Conservation (phyloP, 441 rosid genomes). For the Populus hybrid region DNA sequence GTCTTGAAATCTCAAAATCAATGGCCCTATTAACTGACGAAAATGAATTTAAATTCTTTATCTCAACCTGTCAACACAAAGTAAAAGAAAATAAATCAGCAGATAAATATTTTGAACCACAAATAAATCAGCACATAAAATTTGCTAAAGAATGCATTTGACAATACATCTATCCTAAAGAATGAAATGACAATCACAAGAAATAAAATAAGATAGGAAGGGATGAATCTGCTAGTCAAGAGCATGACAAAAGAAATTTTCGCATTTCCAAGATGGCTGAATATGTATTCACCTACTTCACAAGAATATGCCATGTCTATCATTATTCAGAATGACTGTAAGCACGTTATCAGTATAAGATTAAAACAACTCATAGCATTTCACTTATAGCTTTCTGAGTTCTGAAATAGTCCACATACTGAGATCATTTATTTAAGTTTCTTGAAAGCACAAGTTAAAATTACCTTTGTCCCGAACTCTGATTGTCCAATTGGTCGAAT, state of each 20-base stretch:
- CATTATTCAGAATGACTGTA: background rate
- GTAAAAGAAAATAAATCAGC: slow-evolving; percentile 2
- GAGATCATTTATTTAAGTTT: slow-evolving; percentile 6
- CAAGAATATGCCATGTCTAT: background rate
- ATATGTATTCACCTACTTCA: background rate
- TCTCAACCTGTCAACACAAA: slow-evolving; percentile 65
- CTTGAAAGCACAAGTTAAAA: background rate
- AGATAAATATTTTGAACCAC: background rate
- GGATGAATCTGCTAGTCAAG: no score
- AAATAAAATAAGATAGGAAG: background rate
- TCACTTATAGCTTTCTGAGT: slow-evolving; percentile 1
- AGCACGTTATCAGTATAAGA: background rate
- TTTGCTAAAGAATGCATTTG: background rate
- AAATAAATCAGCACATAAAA: background rate
- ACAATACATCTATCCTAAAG: background rate
- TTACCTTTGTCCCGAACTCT: slow-evolving; percentile 92
- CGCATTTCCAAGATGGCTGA: background rate
- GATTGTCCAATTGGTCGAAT: slow-evolving; percentile 76
- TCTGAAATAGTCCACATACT: background rate
- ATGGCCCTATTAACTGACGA: slow-evolving; percentile 82
- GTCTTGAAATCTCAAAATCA: slow-evolving; percentile 88
- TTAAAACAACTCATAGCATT: slow-evolving; percentile 1
- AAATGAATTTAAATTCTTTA: no score
- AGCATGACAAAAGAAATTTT: background rate
- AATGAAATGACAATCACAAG: background rate